Evolutionary conservation across 2,329 filamentous ascomycete species (phyloP), one percentile per base, ranked within the genome.

Genomic region (Chrysosphaeria jannelii): DNA sequence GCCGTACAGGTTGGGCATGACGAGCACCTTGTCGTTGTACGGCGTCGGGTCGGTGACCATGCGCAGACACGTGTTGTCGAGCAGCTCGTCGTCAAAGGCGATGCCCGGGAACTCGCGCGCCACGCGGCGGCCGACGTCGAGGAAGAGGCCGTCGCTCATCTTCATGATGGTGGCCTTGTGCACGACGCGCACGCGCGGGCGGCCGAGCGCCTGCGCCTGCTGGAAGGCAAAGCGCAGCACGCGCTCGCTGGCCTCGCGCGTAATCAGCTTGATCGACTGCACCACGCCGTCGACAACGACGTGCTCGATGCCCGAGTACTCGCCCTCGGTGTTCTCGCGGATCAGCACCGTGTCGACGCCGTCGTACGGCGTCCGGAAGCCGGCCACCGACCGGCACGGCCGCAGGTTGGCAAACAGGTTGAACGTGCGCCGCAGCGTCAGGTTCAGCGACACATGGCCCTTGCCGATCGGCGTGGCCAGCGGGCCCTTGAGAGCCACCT

Each of bases 101-200:
- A 97, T 75, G 37, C 67, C 57, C 33, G 85, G 85, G 63, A 74
- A 97, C 44, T 93, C 79, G 64, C 89, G 89, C 47, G 76, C 59
- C 35, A 97, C 64, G 30, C 85, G 62, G 36, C 66, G 56, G 36
- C 70, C 85, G 31, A 71, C 76, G 48, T 61, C 72, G 36, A 97
- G 62, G 67, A 97, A 97, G 31, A 97, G 74, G 53, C 85, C 85
- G 47, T 97, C 85, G 44, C 71, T 81, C 75, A 91, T 89, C 67
- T 97, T 97, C 85, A 97, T 97, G 56, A 97, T 97, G 43, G 85
- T 93, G 46, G 85, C 85, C 65, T 97, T 97, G 71, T 97, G 85
- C 33, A 93, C 79, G 29, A 78, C 81, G 42, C 79, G 76, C 40
- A 93, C 81, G 71, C 91, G 91, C 45, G 66, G 79, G 57, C 75